Evolutionary conservation across 2,329 filamentous ascomycete species (phyloP), one percentile per base, ranked within the genome.

Genomic region (Macroventuria anomochaeta): DNA sequence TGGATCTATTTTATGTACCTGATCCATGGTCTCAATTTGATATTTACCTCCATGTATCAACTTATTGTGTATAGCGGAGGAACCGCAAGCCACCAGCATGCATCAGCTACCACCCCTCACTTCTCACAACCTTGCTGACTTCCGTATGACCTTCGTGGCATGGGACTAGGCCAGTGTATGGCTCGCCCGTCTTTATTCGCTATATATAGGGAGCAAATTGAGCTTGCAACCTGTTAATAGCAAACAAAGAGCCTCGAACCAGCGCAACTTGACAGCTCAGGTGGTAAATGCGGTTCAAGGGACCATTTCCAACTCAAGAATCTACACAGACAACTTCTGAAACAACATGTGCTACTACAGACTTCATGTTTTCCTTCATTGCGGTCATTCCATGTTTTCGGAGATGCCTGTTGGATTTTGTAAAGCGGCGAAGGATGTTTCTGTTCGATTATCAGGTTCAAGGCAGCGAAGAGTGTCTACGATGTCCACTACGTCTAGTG

Each of bases 261-360:
- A 28, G 21, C 28, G 7, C 8, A n/a, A 10, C 15, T 34, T 20
- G 15, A 31, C 3, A 36, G 7, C 20, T 10, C 12, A 34, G 8
- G 12, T 2, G 25, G 10, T 28, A n/a, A 6, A 29, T 20, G 29
- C 32, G 13, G 2, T 32, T n/a, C 11, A n/a, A 18, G 42, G 17
- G 15, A 29, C 21, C 20, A 32, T 32, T 15, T 15, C 7, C n/a
- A 15, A 25, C 12, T 26, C 20, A 12, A 23, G 8, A 5, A 40
- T 17, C 23, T 29, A 26, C 10, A 23, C 46, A 15, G 11, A n/a
- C 29, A 11, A 20, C 13, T 26, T 3, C 4, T 18, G 7, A 13
- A 21, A 31, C 18, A 38, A 18, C 4, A 80, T 79, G 77, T 79
- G 77, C 65, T 77, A 75, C 58, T 75, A 79, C 60, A 72, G 67